Conservation (phyloP, 495 filamentous ascomycete species). For the Penicillium pulvis region DNA sequence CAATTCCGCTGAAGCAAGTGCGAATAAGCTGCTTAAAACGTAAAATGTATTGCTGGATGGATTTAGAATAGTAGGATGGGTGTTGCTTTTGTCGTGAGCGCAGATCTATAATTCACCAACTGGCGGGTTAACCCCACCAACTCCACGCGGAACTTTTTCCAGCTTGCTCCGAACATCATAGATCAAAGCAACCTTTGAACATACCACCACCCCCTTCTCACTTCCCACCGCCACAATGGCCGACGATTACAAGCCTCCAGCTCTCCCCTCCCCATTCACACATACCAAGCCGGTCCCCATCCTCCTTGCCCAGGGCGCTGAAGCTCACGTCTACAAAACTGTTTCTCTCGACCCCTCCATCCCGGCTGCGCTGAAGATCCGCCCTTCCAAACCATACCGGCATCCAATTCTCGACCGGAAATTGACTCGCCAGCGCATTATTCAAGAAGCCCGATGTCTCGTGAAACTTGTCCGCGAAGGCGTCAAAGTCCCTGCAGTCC, state of each 20-base stretch:
- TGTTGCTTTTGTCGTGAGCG: not conserved
- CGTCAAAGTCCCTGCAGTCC: constrained; percentile 74
- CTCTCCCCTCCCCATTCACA: constrained; percentile 68
- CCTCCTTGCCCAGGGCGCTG: constrained; percentile 88
- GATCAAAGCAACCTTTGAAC: not conserved
- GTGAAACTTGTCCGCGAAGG: constrained; percentile 74
- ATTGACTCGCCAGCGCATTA: constrained; percentile 80
- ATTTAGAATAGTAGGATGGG: too few relatives aligned
- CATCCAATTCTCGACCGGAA: constrained; percentile 89
- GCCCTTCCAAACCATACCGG: constrained; percentile 88
- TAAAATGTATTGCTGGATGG: too few relatives aligned
- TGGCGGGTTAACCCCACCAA: not conserved
- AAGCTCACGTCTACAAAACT: constrained; percentile 90
- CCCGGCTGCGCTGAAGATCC: constrained; percentile 86
- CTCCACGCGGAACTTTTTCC: constrained; percentile 2
- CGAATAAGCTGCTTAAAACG: too few relatives aligned
- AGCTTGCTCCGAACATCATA: not conserved
- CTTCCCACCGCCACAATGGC: not conserved
- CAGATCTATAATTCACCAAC: not conserved
- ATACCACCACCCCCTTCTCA: constrained; percentile 1
- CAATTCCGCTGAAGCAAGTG: too few relatives aligned
- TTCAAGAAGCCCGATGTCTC: constrained; percentile 84
- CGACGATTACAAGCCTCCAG: constrained; percentile 39
- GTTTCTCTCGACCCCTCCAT: constrained; percentile 69
- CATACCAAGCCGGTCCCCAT: constrained; percentile 55